phyloP scores from a whole-genome alignment of 345 rosid species.

The Populus euphratica region DNA sequence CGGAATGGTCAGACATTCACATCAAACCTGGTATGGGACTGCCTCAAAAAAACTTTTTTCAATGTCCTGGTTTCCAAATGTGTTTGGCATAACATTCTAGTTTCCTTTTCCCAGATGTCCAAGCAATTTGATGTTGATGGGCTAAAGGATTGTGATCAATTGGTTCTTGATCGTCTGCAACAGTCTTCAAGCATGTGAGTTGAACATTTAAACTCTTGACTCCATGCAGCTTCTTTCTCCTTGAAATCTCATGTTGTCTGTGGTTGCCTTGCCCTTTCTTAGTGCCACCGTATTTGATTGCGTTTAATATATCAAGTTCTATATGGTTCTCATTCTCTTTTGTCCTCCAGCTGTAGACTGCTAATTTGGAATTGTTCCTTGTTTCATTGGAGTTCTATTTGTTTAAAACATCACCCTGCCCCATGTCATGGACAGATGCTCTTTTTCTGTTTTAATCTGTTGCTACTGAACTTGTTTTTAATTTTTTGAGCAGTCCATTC shows the following conservation, averaged over 20 bases:
- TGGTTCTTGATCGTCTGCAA: constrained; percentile 72
- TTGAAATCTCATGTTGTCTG: not conserved
- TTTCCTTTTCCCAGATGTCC: constrained; percentile 34
- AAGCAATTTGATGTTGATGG: constrained; percentile 50
- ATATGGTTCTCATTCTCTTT: not conserved
- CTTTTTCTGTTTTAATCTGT: no score
- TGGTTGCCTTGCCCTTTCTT: not conserved
- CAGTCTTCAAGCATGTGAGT: constrained; percentile 73
- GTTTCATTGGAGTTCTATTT: not conserved
- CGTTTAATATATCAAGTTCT: no score
- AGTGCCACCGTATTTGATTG: not conserved
- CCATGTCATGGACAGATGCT: no score
- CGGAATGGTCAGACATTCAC: constrained; percentile 39
- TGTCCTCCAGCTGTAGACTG: no score
- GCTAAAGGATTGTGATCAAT: constrained; percentile 64
- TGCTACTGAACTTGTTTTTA: no score
- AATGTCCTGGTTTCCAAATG: not conserved
- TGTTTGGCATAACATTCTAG: constrained; percentile 5
- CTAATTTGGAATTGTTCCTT: not conserved
- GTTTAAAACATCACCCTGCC: not conserved
- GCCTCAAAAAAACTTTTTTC: not conserved
- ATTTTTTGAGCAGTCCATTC: no score
- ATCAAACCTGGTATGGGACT: constrained; percentile 46
- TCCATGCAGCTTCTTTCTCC: not conserved
- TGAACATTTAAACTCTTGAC: constrained; percentile 4